Evolutionary conservation across 768 basidiomycete genomes (phyloP).

Genomic region (Xerocomus brunneocitrinus): DNA sequence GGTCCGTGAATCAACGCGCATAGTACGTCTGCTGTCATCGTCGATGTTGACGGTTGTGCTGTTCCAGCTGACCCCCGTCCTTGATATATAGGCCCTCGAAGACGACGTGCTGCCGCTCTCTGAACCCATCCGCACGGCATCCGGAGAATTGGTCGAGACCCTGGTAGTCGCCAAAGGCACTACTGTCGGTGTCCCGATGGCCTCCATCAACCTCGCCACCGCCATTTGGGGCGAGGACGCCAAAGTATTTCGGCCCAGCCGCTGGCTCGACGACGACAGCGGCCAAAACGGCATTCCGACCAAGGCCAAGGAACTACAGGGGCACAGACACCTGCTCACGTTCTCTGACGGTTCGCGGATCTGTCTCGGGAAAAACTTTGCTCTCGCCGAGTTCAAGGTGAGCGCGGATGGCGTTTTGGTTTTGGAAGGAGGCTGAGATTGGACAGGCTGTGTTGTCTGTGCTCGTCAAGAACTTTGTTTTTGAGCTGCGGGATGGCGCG

Average conservation of each 20-base stretch:
- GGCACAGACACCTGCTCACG: slow-evolving; percentile 47
- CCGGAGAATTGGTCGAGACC: slow-evolving; percentile 36
- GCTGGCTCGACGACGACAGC: slow-evolving; percentile 46
- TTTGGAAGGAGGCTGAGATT: too few relatives aligned
- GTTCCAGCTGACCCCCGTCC: background rate
- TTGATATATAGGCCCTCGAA: slow-evolving; percentile 35
- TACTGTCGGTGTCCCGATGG: slow-evolving; percentile 38
- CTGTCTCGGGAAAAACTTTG: slow-evolving; percentile 50
- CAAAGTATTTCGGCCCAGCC: slow-evolving; percentile 53
- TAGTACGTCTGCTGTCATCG: slow-evolving; percentile 4
- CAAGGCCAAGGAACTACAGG: slow-evolving; percentile 40
- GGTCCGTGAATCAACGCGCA: slow-evolving; percentile 17
- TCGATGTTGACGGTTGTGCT: background rate
- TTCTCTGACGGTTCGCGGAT: slow-evolving; percentile 49
- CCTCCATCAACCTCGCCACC: slow-evolving; percentile 45
- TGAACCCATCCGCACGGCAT: slow-evolving; percentile 40
- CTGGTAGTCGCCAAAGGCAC: slow-evolving; percentile 47
- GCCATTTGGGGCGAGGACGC: slow-evolving; percentile 60
- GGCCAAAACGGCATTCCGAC: slow-evolving; percentile 17
- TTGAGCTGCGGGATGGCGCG: slow-evolving; percentile 36
- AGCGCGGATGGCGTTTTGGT: background rate
- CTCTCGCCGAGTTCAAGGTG: slow-evolving; percentile 36
- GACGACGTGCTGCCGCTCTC: slow-evolving; percentile 60
- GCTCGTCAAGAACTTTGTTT: slow-evolving; percentile 39
- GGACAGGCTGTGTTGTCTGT: slow-evolving; percentile 40